Percentiles rank a stretch among this genome's conserved stretches.
phyloP scores from a whole-genome alignment of 768 basidiomycete species.

The Serendipita indica region DNA sequence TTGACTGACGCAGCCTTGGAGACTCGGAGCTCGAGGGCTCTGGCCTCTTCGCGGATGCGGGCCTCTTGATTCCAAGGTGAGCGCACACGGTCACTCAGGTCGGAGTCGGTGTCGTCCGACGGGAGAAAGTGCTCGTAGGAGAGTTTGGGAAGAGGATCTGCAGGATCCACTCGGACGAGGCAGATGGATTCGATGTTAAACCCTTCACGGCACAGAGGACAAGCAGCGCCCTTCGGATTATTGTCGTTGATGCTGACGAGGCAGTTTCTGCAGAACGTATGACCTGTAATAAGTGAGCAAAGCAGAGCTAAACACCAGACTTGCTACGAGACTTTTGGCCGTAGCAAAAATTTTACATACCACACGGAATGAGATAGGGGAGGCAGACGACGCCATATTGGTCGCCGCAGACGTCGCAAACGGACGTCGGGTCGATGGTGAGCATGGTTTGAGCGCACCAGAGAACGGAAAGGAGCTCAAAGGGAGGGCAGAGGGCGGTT shows the following conservation, averaged over 20 bases:
- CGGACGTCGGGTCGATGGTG: conserved; percentile 65
- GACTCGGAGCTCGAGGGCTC: conserved; percentile 62
- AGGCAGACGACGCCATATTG: conserved; percentile 61
- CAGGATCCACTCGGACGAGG: conserved; percentile 58
- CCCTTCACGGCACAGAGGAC: conserved; percentile 72
- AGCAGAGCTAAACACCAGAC: conserved; percentile 13
- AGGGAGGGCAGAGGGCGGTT: neutral
- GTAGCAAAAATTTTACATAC: conserved; percentile 27
- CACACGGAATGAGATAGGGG: conserved; percentile 72
- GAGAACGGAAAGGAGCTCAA: neutral
- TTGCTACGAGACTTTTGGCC: conserved; percentile 20
- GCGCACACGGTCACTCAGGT: conserved; percentile 23
- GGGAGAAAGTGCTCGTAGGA: conserved; percentile 39
- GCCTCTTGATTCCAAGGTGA: conserved; percentile 17
- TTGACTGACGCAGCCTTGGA: conserved; percentile 67
- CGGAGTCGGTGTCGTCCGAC: conserved; percentile 32
- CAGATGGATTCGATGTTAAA: conserved; percentile 54
- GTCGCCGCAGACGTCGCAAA: conserved; percentile 83
- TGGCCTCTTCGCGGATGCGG: conserved; percentile 32
- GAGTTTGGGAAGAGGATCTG: conserved; percentile 30
- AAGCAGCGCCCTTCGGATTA: conserved; percentile 48
- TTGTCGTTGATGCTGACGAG: conserved; percentile 72
- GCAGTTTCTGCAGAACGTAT: conserved; percentile 64
- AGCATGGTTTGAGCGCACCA: conserved; percentile 35
- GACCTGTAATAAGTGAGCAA: conserved; percentile 33